These are phyloP conservation scores for Lasiodiplodia hormozganensis DNA, from an alignment of 2,329 filamentous ascomycete species.

Conservation along the genomic window DNA sequence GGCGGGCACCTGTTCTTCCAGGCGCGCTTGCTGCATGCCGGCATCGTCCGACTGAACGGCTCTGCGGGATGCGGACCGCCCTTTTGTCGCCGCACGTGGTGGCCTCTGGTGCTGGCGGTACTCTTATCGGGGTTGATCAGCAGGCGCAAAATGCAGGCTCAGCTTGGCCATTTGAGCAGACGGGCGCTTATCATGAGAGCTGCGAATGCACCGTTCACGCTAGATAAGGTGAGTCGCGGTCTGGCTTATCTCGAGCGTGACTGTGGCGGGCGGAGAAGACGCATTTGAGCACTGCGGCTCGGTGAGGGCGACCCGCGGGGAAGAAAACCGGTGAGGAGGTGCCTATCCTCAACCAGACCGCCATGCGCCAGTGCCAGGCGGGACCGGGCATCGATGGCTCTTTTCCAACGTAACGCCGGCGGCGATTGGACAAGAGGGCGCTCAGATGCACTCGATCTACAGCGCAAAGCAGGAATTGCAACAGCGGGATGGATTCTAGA, in stretches of 20 bases:
- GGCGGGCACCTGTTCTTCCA: not conserved
- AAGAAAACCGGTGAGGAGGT: conserved; percentile 15
- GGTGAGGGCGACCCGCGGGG: conserved; percentile 14
- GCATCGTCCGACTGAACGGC: not conserved
- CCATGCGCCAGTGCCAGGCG: conserved; percentile 3
- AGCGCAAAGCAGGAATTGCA: conserved; percentile 12
- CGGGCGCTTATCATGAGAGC: conserved; percentile 5
- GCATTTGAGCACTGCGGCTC: not conserved
- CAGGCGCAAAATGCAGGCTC: not conserved
- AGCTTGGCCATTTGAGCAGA: conserved; percentile 5
- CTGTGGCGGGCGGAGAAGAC: not conserved
- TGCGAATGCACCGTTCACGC: not conserved
- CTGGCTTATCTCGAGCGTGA: conserved; percentile 9
- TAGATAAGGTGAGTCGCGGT: not conserved
- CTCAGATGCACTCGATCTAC: conserved; percentile 15
- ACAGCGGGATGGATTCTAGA: conserved; percentile 17
- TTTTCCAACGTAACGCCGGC: not conserved
- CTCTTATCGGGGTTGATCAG: conserved; percentile 6
- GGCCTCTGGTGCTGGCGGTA: not conserved
- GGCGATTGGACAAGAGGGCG: conserved; percentile 14
- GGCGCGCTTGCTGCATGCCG: not conserved
- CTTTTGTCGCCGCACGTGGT: not conserved
- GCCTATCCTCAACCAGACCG: conserved; percentile 4
- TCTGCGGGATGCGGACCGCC: not conserved
- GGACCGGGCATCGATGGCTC: conserved; percentile 1